phyloP scores from a whole-genome alignment of 371 early-diverging fungal genomes.

The Enterospora canceri region DNA sequence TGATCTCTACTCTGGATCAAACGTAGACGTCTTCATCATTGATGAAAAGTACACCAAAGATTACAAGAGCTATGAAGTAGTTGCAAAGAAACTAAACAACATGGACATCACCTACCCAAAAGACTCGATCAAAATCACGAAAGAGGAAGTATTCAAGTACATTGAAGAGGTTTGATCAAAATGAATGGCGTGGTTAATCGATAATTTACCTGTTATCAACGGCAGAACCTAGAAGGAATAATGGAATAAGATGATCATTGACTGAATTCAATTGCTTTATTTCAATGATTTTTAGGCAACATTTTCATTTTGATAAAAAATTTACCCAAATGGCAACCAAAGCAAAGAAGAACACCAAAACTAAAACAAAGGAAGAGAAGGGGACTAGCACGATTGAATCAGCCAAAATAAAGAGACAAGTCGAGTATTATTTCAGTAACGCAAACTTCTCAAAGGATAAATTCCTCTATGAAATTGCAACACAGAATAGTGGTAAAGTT shows the following conservation, averaged over 20 bases:
- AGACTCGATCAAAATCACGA: conserved; percentile 15
- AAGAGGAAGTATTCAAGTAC: conserved; percentile 42
- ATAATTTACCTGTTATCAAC: too few relatives aligned
- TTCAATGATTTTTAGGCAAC: background rate
- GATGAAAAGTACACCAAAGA: conserved; percentile 15
- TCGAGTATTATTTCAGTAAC: conserved; percentile 57
- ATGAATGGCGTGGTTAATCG: too few relatives aligned
- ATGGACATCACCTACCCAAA: conserved; percentile 26
- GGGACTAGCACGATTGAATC: background rate
- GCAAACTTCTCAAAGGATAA: conserved; percentile 53
- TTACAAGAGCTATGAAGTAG: conserved; percentile 32
- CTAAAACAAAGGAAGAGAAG: background rate
- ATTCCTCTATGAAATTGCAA: conserved; percentile 41
- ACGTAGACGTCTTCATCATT: conserved; percentile 70
- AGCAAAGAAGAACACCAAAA: too few relatives aligned
- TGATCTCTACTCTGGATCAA: conserved; percentile 93
- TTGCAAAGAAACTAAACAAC: conserved; percentile 35
- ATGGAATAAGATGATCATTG: too few relatives aligned
- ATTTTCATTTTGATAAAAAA: background rate
- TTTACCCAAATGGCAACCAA: too few relatives aligned
- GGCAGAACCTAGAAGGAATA: too few relatives aligned
- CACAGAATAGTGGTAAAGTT: conserved; percentile 39
- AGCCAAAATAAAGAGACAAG: conserved; percentile 48
- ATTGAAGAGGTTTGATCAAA: conserved; percentile 28
- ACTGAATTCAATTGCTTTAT: too few relatives aligned